A percentile compares a stretch with the other conserved stretches of the same genome.
Evolutionary conservation across 1,139 yeast genomes (phyloP).

Genomic region (Saccharomyces hybrid): DNA sequence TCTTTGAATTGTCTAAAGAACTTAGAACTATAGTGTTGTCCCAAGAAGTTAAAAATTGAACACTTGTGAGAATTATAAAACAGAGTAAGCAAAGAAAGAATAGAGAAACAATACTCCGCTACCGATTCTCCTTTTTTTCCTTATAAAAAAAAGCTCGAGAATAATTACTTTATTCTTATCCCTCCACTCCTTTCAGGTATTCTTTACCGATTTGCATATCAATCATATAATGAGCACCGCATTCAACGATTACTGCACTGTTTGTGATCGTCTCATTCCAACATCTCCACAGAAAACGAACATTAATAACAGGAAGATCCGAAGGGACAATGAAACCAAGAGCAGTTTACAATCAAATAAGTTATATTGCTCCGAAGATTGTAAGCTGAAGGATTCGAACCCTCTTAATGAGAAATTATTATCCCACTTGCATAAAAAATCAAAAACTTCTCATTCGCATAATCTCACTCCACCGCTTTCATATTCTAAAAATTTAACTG

Average conservation of each 20-base stretch:
- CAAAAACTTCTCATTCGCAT: conserved; percentile 4
- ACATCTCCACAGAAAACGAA: background rate
- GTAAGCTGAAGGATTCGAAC: conserved; percentile 40
- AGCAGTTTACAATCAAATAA: conserved; percentile 24
- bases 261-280: conserved; percentile 50
- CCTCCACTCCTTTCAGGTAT: background rate
- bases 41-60: background rate
- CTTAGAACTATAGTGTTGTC: background rate
- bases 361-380: conserved; percentile 52
- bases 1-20: background rate
- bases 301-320: background rate
- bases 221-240: conserved; percentile 35
- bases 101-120: background rate
- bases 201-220: background rate
- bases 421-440: conserved; percentile 2
- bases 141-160: background rate
- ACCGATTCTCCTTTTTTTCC: background rate
- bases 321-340: background rate
- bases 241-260: conserved; percentile 56
- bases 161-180: background rate
- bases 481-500: background rate
- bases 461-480: background rate
- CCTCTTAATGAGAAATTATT: background rate
- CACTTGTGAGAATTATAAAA: background rate
- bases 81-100: background rate